Percentiles rank a stretch among this genome's conserved stretches.
Evolutionary conservation across 371 early-diverging fungal species (phyloP).

Genomic region (Mucor saturninus): DNA sequence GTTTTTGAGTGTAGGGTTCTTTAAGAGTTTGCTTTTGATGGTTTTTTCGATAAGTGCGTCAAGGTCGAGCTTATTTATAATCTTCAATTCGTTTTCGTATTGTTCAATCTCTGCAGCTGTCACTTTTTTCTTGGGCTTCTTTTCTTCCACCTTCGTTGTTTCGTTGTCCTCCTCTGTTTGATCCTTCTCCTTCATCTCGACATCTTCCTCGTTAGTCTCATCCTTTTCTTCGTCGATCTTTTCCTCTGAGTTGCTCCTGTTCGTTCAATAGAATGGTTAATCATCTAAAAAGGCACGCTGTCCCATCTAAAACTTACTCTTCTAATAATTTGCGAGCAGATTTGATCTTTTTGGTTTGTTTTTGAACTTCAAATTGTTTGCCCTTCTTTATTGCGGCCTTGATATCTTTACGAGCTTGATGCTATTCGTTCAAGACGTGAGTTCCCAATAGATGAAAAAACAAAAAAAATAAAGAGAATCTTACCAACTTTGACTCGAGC

Average conservation of each 20-base stretch:
- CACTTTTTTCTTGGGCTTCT: slow-evolving; percentile 14
- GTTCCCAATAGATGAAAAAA: no score
- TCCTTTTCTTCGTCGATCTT: not conserved
- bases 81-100: slow-evolving; percentile 40
- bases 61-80: slow-evolving; percentile 42
- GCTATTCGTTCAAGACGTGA: slow-evolving; percentile 17
- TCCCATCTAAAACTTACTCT: slow-evolving; percentile 5
- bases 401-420: slow-evolving; percentile 44
- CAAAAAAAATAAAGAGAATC: not conserved
- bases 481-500: slow-evolving; percentile 43
- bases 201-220: not conserved
- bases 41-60: slow-evolving; percentile 41
- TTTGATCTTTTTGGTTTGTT: slow-evolving; percentile 40
- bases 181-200: not conserved
- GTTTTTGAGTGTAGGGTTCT: slow-evolving; percentile 33
- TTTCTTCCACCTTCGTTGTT: slow-evolving; percentile 4
- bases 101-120: slow-evolving; percentile 30
- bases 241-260: not conserved
- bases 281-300: not conserved
- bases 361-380: slow-evolving; percentile 38
- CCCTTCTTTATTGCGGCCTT: slow-evolving; percentile 40
- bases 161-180: slow-evolving; percentile 8
- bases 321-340: slow-evolving; percentile 27
- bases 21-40: slow-evolving; percentile 34
- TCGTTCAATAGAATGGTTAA: not conserved